Conservation (phyloP, 2,329 filamentous ascomycete species). For the Colletotrichum chrysophilum region DNA sequence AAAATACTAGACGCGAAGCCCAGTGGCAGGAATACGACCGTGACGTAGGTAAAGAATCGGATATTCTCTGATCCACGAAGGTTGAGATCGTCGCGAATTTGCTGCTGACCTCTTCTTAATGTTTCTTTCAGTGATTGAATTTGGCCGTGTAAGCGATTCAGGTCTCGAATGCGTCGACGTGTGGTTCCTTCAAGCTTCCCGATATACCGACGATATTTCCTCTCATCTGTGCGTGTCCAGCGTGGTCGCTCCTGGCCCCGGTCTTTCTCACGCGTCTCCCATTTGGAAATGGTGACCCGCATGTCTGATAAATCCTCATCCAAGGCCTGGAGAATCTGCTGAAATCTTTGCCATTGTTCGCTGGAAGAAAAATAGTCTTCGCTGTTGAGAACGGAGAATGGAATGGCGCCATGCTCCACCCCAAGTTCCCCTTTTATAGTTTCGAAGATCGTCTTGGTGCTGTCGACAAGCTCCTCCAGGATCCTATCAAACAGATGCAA, state of each 20-base stretch:
- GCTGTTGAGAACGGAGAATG: neutral
- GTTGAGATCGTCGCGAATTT: constrained; percentile 15
- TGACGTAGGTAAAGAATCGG: constrained; percentile 37
- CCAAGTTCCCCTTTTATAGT: neutral
- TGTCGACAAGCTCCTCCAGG: neutral
- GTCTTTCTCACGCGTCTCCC: constrained; percentile 29
- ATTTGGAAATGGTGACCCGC: constrained; percentile 14
- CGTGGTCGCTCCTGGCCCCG: constrained; percentile 30
- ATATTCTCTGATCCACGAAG: constrained; percentile 30
- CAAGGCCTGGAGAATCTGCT: neutral
- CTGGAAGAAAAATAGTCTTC: neutral
- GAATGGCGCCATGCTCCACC: neutral
- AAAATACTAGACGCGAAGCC: constrained; percentile 35
- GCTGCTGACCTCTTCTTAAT: neutral
- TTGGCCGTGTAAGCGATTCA: neutral
- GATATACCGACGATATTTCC: constrained; percentile 28
- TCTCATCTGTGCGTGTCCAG: constrained; percentile 36
- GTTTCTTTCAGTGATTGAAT: neutral
- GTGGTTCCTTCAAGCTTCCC: neutral
- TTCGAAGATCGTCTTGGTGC: neutral
- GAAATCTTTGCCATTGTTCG: neutral
- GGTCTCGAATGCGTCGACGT: neutral
- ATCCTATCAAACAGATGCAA: neutral
- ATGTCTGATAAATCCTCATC: neutral
- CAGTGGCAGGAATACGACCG: constrained; percentile 36